These are phyloP conservation scores for Xylaria sp. DNA, from an alignment of 2,329 filamentous ascomycete genomes.

Conservation along the genomic window DNA sequence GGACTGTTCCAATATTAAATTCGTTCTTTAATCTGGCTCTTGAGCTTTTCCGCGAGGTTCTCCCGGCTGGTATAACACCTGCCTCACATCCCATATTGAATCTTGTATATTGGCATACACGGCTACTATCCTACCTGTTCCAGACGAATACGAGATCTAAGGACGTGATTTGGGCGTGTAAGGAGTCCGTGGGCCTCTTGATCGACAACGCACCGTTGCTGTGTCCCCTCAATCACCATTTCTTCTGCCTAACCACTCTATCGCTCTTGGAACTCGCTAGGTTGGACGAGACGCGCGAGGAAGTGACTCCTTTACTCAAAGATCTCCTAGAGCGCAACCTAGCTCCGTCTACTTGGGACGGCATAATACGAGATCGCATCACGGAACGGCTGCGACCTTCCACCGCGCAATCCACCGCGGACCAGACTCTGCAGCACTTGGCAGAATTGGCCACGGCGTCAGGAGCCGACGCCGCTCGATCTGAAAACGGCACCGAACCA, in stretches of 20 bases:
- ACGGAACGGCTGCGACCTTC: slow-evolving; percentile 53
- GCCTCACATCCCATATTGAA: slow-evolving; percentile 66
- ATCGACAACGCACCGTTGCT: slow-evolving; percentile 63
- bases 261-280: slow-evolving; percentile 69
- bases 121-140: slow-evolving; percentile 70
- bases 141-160: slow-evolving; percentile 64
- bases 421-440: slow-evolving; percentile 68
- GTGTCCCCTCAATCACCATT: slow-evolving; percentile 75
- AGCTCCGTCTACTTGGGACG: slow-evolving; percentile 66
- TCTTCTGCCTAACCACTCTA: slow-evolving; percentile 67
- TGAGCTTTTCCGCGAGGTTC: slow-evolving; percentile 72
- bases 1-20: slow-evolving; percentile 57
- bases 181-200: slow-evolving; percentile 68
- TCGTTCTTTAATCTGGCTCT: slow-evolving; percentile 66
- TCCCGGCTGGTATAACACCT: slow-evolving; percentile 67
- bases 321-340: slow-evolving; percentile 65
- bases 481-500: slow-evolving; percentile 41
- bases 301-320: slow-evolving; percentile 65
- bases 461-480: slow-evolving; percentile 42
- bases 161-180: slow-evolving; percentile 69
- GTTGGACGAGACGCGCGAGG: slow-evolving; percentile 64
- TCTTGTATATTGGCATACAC: slow-evolving; percentile 76
- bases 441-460: slow-evolving; percentile 65
- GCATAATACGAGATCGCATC: slow-evolving; percentile 63
- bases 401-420: slow-evolving; percentile 55